Base-by-base conservation (phyloP, 371 early-diverging fungal species). In the Nematocida ironsii region DNA sequence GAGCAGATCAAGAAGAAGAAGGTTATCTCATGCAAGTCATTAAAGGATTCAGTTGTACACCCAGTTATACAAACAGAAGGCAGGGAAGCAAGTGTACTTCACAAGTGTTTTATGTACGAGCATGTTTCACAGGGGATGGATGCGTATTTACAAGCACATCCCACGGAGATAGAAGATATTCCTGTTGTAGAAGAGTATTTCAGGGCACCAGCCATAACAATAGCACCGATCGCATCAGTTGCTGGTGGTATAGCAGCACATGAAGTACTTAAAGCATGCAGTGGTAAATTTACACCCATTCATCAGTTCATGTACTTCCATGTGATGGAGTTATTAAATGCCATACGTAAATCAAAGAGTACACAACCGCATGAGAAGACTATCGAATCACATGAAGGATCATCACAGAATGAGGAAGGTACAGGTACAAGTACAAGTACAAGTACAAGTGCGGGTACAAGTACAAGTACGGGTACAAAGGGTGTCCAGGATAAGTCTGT, bases 241-340 rank as follows among this genome's bases (percentile, higher is more conserved):
- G 90, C 95, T 83, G 99, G 99, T 83, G 98, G 99, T 72, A 88
- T 97, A 60, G 94, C 93, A 42, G 98, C 98, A 20, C 98, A 99
- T 88, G 99, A 99, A 88, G 96, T 95, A 9, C 89, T 99, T 40
- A 98, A 99, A 90, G 90, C 89, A 11, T 88, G 89, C 88, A 93
- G 93, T 86, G 95, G 94, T 73, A 98, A 98, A 86, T 98, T 98
- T 89, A 87, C 88, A 74, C 99, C 98, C 13, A 91, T 98, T 75
- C 85, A 90, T 61, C 97, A 99, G 89, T 93, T 90, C 89, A 88
- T 96, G 88, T 98, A 95, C 89, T 95, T 95, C 90, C 97, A 98
- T 89, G 92, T 94, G 13, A 89, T 95, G 57, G 97, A 99, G 88
- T 92, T 93, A 20, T 88, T 96, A 67, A 94, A 95, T 25, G 81